A percentile compares a stretch with the other conserved stretches of the same genome.
Evolutionary conservation across 2,329 filamentous ascomycete genomes (phyloP).

Genomic region (Neopestalotiopsis rosae): DNA sequence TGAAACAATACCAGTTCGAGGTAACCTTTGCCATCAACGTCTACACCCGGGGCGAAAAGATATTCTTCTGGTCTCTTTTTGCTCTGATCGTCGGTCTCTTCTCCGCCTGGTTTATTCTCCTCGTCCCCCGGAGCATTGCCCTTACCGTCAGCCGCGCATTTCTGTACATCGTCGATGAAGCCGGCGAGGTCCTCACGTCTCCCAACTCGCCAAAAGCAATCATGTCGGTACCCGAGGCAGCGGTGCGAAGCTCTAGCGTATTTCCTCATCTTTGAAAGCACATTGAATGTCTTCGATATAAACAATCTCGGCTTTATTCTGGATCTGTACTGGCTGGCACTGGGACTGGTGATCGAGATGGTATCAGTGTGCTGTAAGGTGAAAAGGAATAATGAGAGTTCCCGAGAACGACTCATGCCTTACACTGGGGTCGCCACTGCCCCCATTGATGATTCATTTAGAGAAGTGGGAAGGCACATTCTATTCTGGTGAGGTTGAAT

Average conservation of each 20-base stretch:
- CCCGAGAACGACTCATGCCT: too few species aligned
- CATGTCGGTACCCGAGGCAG: constrained; percentile 4
- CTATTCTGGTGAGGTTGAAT: too few species aligned
- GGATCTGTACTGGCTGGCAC: too few species aligned
- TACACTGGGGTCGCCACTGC: too few species aligned
- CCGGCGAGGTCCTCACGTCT: background rate
- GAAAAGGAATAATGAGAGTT: too few species aligned
- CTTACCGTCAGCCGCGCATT: background rate
- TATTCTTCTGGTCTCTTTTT: constrained; percentile 9
- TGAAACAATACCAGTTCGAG: constrained; percentile 13
- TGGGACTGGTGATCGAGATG: too few species aligned
- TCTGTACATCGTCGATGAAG: background rate
- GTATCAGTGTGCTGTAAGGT: too few species aligned
- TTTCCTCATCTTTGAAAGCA: background rate
- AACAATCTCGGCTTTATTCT: background rate
- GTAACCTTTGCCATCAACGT: constrained; percentile 12
- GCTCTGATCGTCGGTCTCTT: background rate
- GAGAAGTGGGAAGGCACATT: too few species aligned
- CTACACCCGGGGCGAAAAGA: background rate
- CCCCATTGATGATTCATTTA: too few species aligned
- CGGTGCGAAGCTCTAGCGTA: background rate
- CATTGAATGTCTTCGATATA: background rate
- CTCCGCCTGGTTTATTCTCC: background rate
- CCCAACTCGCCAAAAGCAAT: background rate
- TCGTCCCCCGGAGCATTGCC: background rate